A percentile compares a stretch with the other conserved stretches of the same genome.
phyloP scores from a whole-genome alignment of 2,329 filamentous ascomycete genomes.

The Davidsoniella australis region DNA sequence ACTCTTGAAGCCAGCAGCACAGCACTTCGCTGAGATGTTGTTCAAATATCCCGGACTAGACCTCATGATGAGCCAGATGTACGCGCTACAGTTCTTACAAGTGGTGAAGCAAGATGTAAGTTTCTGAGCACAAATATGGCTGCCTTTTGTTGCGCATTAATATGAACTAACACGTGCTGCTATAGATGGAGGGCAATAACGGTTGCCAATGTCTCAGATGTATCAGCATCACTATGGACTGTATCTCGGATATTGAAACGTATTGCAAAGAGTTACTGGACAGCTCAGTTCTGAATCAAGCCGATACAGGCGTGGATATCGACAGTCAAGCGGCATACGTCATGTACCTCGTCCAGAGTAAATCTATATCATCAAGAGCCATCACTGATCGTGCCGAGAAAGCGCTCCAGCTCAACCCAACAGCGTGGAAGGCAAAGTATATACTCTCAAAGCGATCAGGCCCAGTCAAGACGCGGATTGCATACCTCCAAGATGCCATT shows the following conservation, averaged over 20 bases:
- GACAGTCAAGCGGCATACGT: constrained; percentile 5
- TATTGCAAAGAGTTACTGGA: neutral
- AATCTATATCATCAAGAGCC: neutral
- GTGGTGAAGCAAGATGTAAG: too few species aligned
- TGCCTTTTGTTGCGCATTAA: too few species aligned
- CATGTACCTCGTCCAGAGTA: neutral
- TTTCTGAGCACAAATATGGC: too few species aligned
- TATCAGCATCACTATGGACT: too few species aligned
- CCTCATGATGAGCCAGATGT: neutral
- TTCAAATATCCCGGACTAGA: neutral
- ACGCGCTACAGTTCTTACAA: neutral
- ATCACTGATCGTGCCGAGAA: neutral
- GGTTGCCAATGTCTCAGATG: too few species aligned
- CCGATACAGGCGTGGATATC: too few species aligned
- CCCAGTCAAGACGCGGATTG: neutral
- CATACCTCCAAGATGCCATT: neutral
- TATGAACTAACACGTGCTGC: too few species aligned
- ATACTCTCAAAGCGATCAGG: neutral
- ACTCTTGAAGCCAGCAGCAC: constrained; percentile 5
- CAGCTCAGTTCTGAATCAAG: neutral
- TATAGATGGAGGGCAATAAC: too few species aligned
- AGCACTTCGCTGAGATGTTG: constrained; percentile 1
- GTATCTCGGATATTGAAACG: too few species aligned
- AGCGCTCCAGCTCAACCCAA: neutral
- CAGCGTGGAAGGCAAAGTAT: neutral